Evolutionary conservation across 345 rosid genomes (phyloP).

Genomic region (Diplotaxis tenuifolia): DNA sequence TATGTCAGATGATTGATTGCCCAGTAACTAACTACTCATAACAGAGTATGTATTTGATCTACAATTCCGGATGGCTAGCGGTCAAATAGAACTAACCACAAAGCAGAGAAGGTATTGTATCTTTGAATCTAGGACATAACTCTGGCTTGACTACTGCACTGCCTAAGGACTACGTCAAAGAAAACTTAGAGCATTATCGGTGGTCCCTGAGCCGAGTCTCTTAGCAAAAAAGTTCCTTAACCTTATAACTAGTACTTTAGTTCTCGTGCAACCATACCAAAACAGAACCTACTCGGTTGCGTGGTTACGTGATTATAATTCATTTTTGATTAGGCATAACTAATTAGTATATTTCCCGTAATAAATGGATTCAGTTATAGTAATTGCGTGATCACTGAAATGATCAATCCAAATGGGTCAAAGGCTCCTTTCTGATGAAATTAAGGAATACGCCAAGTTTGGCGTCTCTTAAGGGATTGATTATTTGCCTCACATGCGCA

Average conservation of each 20-base stretch:
- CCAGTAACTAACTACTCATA: background rate
- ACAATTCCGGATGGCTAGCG: slow-evolving; percentile 90
- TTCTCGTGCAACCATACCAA: background rate
- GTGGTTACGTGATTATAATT: background rate
- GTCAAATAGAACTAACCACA: slow-evolving; percentile 95
- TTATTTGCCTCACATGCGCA: slow-evolving; percentile 51
- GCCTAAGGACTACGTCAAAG: no score
- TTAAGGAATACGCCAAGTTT: slow-evolving; percentile 39
- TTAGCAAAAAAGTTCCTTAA: no score
- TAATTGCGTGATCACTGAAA: slow-evolving; percentile 20
- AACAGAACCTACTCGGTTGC: background rate
- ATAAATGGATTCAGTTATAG: background rate
- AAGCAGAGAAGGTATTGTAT: slow-evolving; percentile 63
- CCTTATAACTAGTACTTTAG: background rate
- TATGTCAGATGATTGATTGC: background rate
- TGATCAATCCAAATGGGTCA: background rate
- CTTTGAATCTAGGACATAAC: background rate
- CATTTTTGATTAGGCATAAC: background rate
- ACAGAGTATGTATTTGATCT: slow-evolving; percentile 89
- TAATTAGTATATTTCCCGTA: background rate
- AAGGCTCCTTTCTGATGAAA: background rate
- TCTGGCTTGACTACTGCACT: no score
- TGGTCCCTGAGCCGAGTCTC: no score
- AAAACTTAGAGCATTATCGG: no score
- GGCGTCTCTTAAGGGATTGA: slow-evolving; percentile 47